Conservation (phyloP, 2,329 filamentous ascomycete species). For the Pestalotiopsis sp. region DNA sequence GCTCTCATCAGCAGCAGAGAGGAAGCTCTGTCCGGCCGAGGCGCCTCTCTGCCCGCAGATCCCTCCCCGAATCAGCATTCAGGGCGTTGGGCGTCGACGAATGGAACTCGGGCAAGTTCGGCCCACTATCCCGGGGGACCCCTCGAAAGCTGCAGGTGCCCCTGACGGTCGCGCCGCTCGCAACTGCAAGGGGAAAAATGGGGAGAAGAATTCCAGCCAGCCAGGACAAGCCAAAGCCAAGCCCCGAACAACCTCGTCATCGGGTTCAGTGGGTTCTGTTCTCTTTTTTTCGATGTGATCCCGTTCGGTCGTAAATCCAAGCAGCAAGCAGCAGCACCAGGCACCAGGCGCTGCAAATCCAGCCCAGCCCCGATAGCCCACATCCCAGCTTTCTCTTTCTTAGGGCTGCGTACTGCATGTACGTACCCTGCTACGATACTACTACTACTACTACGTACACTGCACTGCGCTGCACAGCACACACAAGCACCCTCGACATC, state of each 20-base stretch:
- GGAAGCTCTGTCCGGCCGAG: not conserved
- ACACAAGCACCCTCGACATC: not conserved
- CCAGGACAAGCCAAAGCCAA: too few species aligned
- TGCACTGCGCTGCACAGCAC: not conserved
- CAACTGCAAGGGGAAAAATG: slow-evolving; percentile 6
- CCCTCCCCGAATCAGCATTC: not conserved
- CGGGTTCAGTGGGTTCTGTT: too few species aligned
- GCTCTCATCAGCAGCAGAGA: not conserved
- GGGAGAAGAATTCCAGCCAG: not conserved
- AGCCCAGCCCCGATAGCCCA: too few species aligned
- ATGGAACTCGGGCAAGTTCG: not conserved
- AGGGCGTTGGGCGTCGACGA: slow-evolving; percentile 5
- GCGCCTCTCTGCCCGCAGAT: slow-evolving; percentile 5
- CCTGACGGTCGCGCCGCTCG: not conserved
- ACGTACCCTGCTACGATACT: not conserved
- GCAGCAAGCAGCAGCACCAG: too few species aligned
- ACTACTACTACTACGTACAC: not conserved
- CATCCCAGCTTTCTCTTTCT: too few species aligned
- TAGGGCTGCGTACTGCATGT: too few species aligned
- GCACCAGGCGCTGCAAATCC: too few species aligned
- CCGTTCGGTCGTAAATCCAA: too few species aligned
- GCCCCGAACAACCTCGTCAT: not conserved
- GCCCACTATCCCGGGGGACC: not conserved
- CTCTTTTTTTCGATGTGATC: too few species aligned
- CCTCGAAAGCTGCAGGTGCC: slow-evolving; percentile 5